phyloP scores from a whole-genome alignment of 192 early-diverging fungal species.

The Mycoemilia scoparia region DNA sequence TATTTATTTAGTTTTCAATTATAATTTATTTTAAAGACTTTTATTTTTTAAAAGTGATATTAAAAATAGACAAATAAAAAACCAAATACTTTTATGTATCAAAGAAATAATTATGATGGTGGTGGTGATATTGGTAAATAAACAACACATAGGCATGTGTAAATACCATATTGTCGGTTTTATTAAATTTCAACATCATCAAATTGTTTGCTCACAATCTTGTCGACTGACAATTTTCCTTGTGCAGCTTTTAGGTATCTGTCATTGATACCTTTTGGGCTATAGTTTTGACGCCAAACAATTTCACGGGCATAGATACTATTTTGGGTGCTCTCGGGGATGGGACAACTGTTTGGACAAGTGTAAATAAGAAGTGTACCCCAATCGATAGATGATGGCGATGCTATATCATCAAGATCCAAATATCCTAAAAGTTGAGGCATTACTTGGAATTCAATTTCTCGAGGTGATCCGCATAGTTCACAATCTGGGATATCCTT shows the following conservation, averaged over 20 bases:
- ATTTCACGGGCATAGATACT: constrained; percentile 42
- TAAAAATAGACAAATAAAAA: no score
- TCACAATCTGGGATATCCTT: constrained; percentile 46
- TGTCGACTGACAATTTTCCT: no score
- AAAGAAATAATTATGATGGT: no score
- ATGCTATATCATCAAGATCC: constrained; percentile 46
- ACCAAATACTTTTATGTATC: no score
- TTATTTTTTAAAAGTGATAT: no score
- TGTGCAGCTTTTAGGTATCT: constrained; percentile 21
- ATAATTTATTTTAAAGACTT: no score
- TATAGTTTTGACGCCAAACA: constrained; percentile 64
- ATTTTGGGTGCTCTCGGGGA: constrained; percentile 18
- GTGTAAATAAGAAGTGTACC: constrained; percentile 76
- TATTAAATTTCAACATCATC: no score
- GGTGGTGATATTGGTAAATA: no score
- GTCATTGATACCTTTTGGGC: constrained; percentile 50
- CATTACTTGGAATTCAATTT: constrained; percentile 91
- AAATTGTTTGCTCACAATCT: no score
- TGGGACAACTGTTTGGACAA: constrained; percentile 64
- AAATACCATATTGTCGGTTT: no score
- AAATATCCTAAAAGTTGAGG: constrained; percentile 75
- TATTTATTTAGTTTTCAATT: no score
- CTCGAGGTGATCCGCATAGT: constrained; percentile 46
- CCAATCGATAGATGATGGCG: constrained; percentile 66
- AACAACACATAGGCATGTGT: no score